Evolutionary conservation across 2,329 filamentous ascomycete species (phyloP).

Genomic region (Aureobasidium sp.): DNA sequence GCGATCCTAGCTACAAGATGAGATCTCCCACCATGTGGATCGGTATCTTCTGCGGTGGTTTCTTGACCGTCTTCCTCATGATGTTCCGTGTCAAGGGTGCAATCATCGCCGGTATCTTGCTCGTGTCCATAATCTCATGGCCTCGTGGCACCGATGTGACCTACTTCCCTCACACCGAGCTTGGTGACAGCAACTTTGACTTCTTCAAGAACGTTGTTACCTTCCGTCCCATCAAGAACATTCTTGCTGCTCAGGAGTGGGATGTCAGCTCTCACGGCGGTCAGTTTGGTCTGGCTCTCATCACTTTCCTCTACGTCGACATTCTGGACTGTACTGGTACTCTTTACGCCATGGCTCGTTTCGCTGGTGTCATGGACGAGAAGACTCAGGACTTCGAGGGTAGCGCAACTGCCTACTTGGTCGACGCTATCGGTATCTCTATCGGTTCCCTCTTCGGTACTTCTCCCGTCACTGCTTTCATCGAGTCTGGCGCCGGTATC

Average conservation of each 20-base stretch:
- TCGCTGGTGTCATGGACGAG: slow-evolving; percentile 72
- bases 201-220: slow-evolving; percentile 86
- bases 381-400: slow-evolving; percentile 82
- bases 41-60: slow-evolving; percentile 77
- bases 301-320: slow-evolving; percentile 87
- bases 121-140: slow-evolving; percentile 86
- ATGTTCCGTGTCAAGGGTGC: slow-evolving; percentile 82
- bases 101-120: slow-evolving; percentile 73
- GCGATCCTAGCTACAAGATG: slow-evolving; percentile 54
- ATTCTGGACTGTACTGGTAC: slow-evolving; percentile 83
- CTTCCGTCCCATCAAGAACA: slow-evolving; percentile 68
- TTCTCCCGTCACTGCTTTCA: slow-evolving; percentile 77
- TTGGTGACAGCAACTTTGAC: slow-evolving; percentile 66
- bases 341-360: slow-evolving; percentile 82
- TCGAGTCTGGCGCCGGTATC: slow-evolving; percentile 77
- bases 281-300: slow-evolving; percentile 74
- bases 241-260: slow-evolving; percentile 68
- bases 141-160: slow-evolving; percentile 69
- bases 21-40: slow-evolving; percentile 78
- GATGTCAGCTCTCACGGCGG: slow-evolving; percentile 59
- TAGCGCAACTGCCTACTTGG: slow-evolving; percentile 73
- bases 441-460: slow-evolving; percentile 72
- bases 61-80: slow-evolving; percentile 73
- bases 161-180: slow-evolving; percentile 66
- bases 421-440: slow-evolving; percentile 74